Percentiles rank a stretch among this genome's conserved stretches.
Evolutionary conservation across 352 stramenopile genomes (phyloP).

Genomic region (Thalassiosira ordinaria): DNA sequence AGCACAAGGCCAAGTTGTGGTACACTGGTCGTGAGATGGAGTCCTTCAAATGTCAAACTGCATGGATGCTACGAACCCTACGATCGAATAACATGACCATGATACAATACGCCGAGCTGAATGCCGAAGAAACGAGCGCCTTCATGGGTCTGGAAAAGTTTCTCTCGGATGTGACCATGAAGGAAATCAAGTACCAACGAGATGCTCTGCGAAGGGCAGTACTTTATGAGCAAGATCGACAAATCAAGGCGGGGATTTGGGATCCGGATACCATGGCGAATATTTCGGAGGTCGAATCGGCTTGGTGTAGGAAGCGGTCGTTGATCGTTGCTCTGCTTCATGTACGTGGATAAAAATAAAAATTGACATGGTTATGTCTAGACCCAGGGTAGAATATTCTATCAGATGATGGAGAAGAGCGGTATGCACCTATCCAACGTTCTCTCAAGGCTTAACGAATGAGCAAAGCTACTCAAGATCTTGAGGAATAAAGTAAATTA

Average conservation of each 20-base stretch:
- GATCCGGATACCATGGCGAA: constrained; percentile 53
- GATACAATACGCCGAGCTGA: constrained; percentile 4
- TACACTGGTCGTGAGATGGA: neutral
- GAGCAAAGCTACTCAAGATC: no score
- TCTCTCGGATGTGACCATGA: constrained; percentile 41
- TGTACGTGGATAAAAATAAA: no score
- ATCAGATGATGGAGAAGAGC: no score
- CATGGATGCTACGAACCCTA: neutral
- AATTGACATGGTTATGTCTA: no score
- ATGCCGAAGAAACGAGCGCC: constrained; percentile 5
- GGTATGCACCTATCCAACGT: no score
- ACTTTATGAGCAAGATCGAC: constrained; percentile 54
- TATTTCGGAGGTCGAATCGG: constrained; percentile 32
- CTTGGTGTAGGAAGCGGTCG: constrained; percentile 14
- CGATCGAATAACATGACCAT: neutral
- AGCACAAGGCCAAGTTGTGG: constrained; percentile 14
- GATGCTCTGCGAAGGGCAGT: constrained; percentile 40
- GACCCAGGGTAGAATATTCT: no score
- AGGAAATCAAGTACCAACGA: constrained; percentile 52
- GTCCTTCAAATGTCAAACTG: neutral
- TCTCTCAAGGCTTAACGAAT: no score
- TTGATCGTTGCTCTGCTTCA: constrained; percentile 24
- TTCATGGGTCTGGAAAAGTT: constrained; percentile 56
- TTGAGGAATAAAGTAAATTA: no score
- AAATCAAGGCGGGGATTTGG: constrained; percentile 45